Base-by-base conservation (phyloP, 164 flowering plant species). In the Dillenia suffruticosa region DNA sequence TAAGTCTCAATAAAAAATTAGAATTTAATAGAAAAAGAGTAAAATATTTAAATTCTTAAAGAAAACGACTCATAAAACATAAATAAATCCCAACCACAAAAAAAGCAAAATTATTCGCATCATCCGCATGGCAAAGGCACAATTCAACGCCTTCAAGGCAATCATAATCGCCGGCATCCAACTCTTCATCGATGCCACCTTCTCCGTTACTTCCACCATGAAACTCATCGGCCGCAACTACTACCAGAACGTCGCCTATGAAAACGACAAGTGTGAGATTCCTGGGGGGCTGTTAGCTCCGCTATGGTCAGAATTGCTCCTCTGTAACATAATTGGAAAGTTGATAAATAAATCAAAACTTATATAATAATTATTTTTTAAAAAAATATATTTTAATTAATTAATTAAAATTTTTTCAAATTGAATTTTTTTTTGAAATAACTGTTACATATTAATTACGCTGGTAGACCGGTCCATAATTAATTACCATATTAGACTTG, bases 161-260 rank as follows among this genome's bases (percentile, higher is more conserved):
- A 83, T 86, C n/a, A 59, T 86, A 58, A 64, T 86, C 5, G 91
- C 87, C 19, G 91, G 91, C 22, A 82, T 83, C 85, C 86, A 88
- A 6, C 74, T 86, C 57, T 83, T 83, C 74, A 72, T 80, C 46
- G 91, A 86, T 49, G 80, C 88, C 26, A 83, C 83, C 67, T 85
- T 81, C 76, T 81, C 81, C 62, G 79, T 85, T 67, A 54, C 82
- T 10, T 85, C 85, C 0, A 58, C 82, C 55, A 70, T 78, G 74
- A 66, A 5, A n/a, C 66, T 85, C 54, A 56, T 85, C 53, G 81
- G 82, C 10, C 70, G 76, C 3, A 57, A 78, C 47, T 83, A 83
- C 72, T 83, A 81, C 68, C 10, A 46, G 0, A 26, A 57, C 10
- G 6, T 8, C 4, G 14, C 16, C 14, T 45, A 10, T 22, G 8